Conservation (phyloP, 2,329 filamentous ascomycete genomes). For the Cordyceps militaris region DNA sequence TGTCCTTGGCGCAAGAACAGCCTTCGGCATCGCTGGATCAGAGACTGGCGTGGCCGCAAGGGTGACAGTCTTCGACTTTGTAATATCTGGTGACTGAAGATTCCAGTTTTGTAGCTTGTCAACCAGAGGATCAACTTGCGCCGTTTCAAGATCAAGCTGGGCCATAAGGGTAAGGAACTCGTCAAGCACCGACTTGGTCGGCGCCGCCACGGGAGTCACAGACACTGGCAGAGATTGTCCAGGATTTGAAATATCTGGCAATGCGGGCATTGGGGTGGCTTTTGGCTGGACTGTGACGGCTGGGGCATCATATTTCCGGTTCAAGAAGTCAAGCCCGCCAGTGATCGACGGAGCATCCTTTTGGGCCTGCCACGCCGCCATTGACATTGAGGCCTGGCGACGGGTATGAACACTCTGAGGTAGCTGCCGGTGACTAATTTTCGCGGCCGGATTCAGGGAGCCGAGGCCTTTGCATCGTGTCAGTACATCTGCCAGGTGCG, state of each 20-base stretch:
- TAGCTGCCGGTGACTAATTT: neutral
- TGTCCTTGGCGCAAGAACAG: neutral
- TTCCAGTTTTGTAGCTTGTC: slow-evolving; percentile 1
- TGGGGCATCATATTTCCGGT: neutral
- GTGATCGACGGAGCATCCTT: neutral
- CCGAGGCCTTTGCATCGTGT: neutral
- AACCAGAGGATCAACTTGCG: slow-evolving; percentile 3
- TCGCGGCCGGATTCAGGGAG: neutral
- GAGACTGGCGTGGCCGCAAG: neutral
- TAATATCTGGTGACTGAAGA: neutral
- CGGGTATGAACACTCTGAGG: neutral
- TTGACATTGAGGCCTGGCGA: neutral
- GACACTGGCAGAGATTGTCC: neutral
- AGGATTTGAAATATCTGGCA: neutral
- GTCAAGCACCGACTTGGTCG: neutral
- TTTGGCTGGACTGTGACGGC: neutral
- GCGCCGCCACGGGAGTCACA: neutral
- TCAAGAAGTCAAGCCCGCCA: slow-evolving; percentile 8
- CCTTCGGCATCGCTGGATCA: neutral
- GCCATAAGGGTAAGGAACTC: neutral
- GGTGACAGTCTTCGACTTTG: neutral
- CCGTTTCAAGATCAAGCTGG: neutral
- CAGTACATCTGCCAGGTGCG: neutral
- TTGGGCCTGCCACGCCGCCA: neutral
- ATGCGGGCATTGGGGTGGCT: neutral